Evolutionary conservation across 2,329 filamentous ascomycete species (phyloP).

Genomic region (Aspergillus sp.): DNA sequence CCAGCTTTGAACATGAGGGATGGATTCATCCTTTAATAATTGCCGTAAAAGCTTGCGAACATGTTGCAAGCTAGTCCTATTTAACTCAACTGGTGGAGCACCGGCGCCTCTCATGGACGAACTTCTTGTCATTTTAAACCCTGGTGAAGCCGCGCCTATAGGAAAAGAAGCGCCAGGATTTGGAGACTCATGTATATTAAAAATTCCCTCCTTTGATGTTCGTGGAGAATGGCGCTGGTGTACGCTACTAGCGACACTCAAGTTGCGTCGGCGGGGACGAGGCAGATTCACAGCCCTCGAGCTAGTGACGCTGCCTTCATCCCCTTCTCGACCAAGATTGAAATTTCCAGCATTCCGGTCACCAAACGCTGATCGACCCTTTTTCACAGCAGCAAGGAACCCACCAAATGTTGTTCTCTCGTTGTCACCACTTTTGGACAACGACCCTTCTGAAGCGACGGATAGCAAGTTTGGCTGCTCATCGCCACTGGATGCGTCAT

Average conservation of each 20-base stretch:
- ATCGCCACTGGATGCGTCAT: conserved; percentile 86
- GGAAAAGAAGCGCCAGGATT: conserved; percentile 38
- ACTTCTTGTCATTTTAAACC: conserved; percentile 63
- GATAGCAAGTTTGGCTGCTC: conserved; percentile 83
- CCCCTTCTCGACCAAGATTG: conserved; percentile 55
- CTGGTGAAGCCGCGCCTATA: conserved; percentile 27
- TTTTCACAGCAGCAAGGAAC: conserved; percentile 67
- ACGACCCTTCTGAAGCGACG: conserved; percentile 62
- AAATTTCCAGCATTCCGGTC: conserved; percentile 69
- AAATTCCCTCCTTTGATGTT: conserved; percentile 53
- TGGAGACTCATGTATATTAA: conserved; percentile 28
- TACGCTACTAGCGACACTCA: conserved; percentile 75
- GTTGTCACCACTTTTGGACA: conserved; percentile 63
- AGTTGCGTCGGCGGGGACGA: conserved; percentile 69
- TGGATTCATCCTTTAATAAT: conserved; percentile 69
- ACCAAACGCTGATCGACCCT: conserved; percentile 65
- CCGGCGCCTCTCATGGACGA: conserved; percentile 74
- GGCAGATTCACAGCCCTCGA: conserved; percentile 56
- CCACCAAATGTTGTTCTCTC: conserved; percentile 71
- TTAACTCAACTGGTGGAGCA: conserved; percentile 75
- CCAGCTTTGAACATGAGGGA: conserved; percentile 74
- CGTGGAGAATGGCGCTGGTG: conserved; percentile 69
- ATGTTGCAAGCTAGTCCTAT: conserved; percentile 80
- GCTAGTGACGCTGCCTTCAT: conserved; percentile 60
- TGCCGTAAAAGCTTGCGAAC: conserved; percentile 81